A percentile compares a stretch with the other conserved stretches of the same genome.
phyloP scores from a whole-genome alignment of 2,329 filamentous ascomycete species.

The Fusarium azukiicola region DNA sequence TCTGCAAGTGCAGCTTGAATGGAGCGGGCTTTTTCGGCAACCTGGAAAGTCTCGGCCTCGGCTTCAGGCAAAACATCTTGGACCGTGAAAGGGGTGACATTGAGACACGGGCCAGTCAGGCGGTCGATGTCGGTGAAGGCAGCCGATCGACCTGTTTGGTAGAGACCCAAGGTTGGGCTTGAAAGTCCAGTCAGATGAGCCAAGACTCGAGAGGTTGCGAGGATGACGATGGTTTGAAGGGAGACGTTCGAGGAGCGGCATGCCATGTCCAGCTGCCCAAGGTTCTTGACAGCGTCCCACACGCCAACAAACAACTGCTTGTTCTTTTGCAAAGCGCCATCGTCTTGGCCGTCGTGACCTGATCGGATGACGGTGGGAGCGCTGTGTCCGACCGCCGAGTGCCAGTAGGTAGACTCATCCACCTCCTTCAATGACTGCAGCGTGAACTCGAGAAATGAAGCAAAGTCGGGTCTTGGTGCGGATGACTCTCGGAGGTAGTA shows the following conservation, averaged over 20 bases:
- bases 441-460: conserved; percentile 10
- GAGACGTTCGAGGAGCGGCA: conserved; percentile 12
- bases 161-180: conserved; percentile 7
- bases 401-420: conserved; percentile 12
- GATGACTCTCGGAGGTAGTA: neutral
- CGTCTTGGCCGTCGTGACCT: neutral
- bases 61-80: neutral
- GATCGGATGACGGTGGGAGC: conserved; percentile 3
- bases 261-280: neutral
- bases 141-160: conserved; percentile 20
- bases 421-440: conserved; percentile 7
- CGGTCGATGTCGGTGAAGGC: conserved; percentile 2
- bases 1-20: conserved; percentile 8
- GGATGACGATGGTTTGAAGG: conserved; percentile 18
- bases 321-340: neutral
- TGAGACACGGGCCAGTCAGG: conserved; percentile 14
- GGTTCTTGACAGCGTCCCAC: conserved; percentile 1
- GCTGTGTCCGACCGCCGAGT: conserved; percentile 8
- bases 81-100: conserved; percentile 14
- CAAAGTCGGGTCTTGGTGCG: neutral
- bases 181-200: neutral
- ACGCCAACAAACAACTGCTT: conserved; percentile 5
- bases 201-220: conserved; percentile 14
- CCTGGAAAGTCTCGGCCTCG: neutral
- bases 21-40: conserved; percentile 2